These are phyloP conservation scores for Begonia loranthoides DNA, from an alignment of 306 rosid genomes.

Conservation along the genomic window DNA sequence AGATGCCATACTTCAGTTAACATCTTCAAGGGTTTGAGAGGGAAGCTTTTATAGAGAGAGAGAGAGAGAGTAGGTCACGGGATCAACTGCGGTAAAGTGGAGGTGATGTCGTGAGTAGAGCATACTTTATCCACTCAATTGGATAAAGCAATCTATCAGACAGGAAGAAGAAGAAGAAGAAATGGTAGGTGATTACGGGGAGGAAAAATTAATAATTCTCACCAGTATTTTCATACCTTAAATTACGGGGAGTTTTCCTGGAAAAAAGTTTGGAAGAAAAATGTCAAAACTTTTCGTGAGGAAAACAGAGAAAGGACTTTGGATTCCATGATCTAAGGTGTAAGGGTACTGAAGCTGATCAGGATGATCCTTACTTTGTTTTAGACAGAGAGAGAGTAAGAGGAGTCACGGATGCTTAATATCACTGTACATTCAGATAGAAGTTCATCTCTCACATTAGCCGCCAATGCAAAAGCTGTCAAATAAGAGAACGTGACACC, in stretches of 20 bases:
- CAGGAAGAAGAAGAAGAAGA: conserved; percentile 3
- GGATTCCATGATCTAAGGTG: conserved; percentile 28
- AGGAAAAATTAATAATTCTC: not conserved
- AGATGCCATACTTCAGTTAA: conserved; percentile 14
- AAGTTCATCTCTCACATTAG: too few species aligned
- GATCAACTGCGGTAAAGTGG: conserved; percentile 44
- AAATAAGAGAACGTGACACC: too few species aligned
- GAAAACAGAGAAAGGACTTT: conserved; percentile 4
- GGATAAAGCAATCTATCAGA: conserved; percentile 9
- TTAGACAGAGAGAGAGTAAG: too few species aligned
- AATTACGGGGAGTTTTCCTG: too few species aligned
- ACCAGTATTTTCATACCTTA: not conserved
- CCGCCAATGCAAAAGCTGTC: too few species aligned
- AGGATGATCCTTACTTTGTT: too few species aligned
- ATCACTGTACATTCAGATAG: too few species aligned
- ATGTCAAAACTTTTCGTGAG: conserved; percentile 23
- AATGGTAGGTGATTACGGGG: not conserved
- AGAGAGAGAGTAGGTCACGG: conserved; percentile 36
- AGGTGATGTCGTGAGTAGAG: conserved; percentile 10
- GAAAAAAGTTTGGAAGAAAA: not conserved
- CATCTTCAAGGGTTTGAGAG: not conserved
- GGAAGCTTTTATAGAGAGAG: conserved; percentile 20
- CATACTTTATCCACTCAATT: conserved; percentile 9
- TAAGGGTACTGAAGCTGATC: conserved; percentile 1
- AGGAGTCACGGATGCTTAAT: too few species aligned